Percentiles rank a stretch among this genome's conserved stretches.
Evolutionary conservation across 345 rosid genomes (phyloP).

Genomic region (Punica granatum): DNA sequence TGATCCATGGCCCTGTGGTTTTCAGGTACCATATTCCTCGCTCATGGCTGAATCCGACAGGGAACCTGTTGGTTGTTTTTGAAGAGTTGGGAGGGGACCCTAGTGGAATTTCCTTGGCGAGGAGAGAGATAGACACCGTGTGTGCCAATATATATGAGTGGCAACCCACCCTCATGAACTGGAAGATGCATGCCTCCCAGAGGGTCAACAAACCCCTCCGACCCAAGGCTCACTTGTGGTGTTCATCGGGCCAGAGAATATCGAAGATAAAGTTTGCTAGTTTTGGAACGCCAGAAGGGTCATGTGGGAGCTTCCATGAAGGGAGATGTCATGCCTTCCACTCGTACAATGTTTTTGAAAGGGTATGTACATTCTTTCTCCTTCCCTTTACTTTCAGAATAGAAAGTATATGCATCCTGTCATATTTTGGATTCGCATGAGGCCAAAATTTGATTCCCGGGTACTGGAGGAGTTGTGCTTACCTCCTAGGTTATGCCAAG

Average conservation of each 20-base stretch:
- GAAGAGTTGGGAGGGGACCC: constrained; percentile 22
- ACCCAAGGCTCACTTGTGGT: constrained; percentile 15
- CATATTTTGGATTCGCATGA: background rate
- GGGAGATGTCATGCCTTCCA: constrained; percentile 92
- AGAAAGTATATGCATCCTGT: background rate
- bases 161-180: constrained; percentile 5
- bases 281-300: constrained; percentile 90
- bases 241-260: constrained; percentile 86
- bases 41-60: constrained; percentile 19
- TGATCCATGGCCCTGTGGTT: background rate
- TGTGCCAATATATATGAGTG: constrained; percentile 4
- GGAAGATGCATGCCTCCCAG: background rate
- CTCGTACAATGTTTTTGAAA: constrained; percentile 91
- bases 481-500: background rate
- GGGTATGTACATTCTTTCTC: constrained; percentile 32
- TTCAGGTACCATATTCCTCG: constrained; percentile 22
- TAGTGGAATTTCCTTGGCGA: constrained; percentile 14
- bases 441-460: background rate
- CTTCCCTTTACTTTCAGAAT: background rate
- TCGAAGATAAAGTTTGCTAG: constrained; percentile 82
- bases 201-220: background rate
- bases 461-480: background rate
- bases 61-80: constrained; percentile 15
- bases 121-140: constrained; percentile 7
- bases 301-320: constrained; percentile 75